phyloP scores from a whole-genome alignment of 768 basidiomycete genomes.

The Steccherinum ochraceum region DNA sequence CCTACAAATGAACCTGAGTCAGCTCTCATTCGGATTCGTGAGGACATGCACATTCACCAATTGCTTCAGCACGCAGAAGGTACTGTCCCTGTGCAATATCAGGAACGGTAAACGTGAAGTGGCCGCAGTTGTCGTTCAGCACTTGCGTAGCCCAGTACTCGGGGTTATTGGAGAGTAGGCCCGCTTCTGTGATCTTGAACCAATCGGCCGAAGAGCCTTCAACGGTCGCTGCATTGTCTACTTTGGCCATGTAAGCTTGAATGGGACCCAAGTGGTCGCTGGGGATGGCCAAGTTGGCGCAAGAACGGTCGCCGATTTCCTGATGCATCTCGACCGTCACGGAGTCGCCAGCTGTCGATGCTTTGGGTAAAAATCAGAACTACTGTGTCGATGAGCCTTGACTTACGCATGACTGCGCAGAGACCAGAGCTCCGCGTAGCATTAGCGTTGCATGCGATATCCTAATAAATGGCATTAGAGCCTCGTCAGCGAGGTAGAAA shows the following conservation, averaged over 20 bases:
- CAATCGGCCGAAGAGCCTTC: constrained; percentile 35
- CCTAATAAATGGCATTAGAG: constrained; percentile 19
- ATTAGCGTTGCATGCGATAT: constrained; percentile 43
- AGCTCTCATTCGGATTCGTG: background rate
- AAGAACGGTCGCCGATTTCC: constrained; percentile 40
- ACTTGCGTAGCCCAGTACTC: constrained; percentile 40
- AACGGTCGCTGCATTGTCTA: constrained; percentile 37
- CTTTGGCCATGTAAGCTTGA: constrained; percentile 37
- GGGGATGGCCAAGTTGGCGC: constrained; percentile 42
- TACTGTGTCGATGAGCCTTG: no score
- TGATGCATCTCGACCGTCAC: constrained; percentile 52
- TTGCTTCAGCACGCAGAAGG: constrained; percentile 44
- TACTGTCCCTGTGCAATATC: constrained; percentile 39
- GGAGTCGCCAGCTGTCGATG: constrained; percentile 37
- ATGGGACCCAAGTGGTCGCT: constrained; percentile 46
- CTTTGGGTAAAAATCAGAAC: no score
- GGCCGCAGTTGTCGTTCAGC: constrained; percentile 41
- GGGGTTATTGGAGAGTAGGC: constrained; percentile 41
- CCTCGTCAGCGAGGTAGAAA: background rate
- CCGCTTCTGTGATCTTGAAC: constrained; percentile 49
- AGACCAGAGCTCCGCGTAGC: constrained; percentile 28
- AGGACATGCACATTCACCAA: constrained; percentile 27
- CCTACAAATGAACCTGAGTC: constrained; percentile 31
- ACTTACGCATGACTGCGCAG: constrained; percentile 36
- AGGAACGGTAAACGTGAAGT: constrained; percentile 44